Conservation (phyloP, 768 basidiomycete species). For the Boletales sp. region DNA sequence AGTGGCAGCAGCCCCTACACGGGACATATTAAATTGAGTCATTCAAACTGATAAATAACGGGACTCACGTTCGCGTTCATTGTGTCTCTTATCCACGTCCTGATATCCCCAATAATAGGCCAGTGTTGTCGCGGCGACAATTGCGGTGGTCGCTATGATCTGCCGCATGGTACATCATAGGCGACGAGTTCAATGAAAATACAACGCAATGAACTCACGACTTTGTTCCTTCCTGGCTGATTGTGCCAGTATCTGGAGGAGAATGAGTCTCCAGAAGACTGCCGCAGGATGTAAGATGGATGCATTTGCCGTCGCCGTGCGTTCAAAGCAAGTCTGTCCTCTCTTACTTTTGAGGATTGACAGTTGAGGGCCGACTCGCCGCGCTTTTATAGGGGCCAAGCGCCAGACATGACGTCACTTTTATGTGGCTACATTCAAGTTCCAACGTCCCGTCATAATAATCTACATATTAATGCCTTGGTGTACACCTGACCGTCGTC, state of each 20-base stretch:
- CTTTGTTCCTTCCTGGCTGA: constrained; percentile 31
- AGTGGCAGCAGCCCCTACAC: constrained; percentile 8
- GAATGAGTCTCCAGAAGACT: constrained; percentile 25
- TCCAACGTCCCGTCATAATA: no score
- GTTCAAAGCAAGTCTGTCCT: background rate
- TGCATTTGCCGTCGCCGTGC: constrained; percentile 16
- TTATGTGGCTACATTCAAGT: background rate
- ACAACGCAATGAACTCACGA: constrained; percentile 16
- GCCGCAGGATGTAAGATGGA: constrained; percentile 18
- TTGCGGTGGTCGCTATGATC: constrained; percentile 27
- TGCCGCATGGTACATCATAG: constrained; percentile 2
- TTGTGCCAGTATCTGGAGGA: constrained; percentile 32
- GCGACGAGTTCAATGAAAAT: background rate
- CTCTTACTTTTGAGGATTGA: background rate
- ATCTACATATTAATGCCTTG: no score
- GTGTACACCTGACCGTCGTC: no score
- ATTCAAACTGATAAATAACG: no score
- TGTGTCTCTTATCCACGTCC: constrained; percentile 31
- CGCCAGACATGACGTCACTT: constrained; percentile 26
- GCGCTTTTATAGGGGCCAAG: constrained; percentile 20
- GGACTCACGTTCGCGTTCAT: constrained; percentile 23
- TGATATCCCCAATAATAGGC: constrained; percentile 37
- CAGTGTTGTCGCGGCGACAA: constrained; percentile 28
- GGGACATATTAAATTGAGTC: no score
- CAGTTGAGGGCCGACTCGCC: constrained; percentile 14